phyloP scores from a whole-genome alignment of 163 green algal genomes.

The Scenedesmus sp. region DNA sequence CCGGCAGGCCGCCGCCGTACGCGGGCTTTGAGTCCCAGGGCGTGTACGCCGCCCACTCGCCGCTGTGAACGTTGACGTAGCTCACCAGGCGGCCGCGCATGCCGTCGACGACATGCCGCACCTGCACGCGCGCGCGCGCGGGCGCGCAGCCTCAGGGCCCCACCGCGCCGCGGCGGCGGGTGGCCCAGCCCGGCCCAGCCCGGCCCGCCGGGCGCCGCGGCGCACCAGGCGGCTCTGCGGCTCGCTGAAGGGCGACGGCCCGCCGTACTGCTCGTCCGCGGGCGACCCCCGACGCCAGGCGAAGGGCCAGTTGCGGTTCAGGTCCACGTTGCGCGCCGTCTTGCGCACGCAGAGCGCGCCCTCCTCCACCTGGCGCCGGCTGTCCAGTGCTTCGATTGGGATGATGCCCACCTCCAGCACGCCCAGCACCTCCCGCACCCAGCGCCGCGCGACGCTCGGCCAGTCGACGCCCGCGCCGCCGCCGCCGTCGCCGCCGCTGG shows the following conservation, averaged over 20 bases:
- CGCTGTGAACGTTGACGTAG: constrained; percentile 72
- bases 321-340: constrained; percentile 63
- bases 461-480: constrained; percentile 7
- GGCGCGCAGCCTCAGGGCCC: too few species aligned
- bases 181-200: too few species aligned
- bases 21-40: constrained; percentile 69
- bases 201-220: too few species aligned
- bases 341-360: constrained; percentile 68
- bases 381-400: constrained; percentile 65
- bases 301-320: constrained; percentile 75
- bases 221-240: constrained; percentile 61
- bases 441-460: constrained; percentile 30
- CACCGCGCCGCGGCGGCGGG: too few species aligned
- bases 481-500: neutral
- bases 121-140: neutral
- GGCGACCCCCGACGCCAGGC: constrained; percentile 51
- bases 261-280: constrained; percentile 64
- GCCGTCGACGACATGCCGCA: constrained; percentile 26
- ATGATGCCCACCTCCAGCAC: constrained; percentile 60
- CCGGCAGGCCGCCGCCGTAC: constrained; percentile 51
- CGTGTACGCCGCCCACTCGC: constrained; percentile 75
- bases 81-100: constrained; percentile 10
- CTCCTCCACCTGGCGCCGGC: constrained; percentile 58
- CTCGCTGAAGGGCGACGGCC: constrained; percentile 64
- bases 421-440: constrained; percentile 52